Evolutionary conservation across 331 rosid species (phyloP), one percentile per base, ranked within the genome.

Genomic region (Arachis monticola): DNA sequence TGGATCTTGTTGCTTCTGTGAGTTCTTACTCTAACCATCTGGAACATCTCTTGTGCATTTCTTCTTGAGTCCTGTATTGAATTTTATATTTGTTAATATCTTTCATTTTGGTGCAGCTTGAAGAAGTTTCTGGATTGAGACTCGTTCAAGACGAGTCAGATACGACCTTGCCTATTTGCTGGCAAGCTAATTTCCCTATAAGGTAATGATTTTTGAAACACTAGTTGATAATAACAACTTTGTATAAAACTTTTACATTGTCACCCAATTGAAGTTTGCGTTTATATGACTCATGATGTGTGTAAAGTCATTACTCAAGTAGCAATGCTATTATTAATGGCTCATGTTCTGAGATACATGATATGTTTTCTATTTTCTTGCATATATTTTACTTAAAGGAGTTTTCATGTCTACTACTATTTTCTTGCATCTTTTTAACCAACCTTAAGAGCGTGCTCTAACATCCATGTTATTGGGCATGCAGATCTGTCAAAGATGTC

Each of bases 401-500:
- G 51, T n/a, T 17, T 17, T 17, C 7, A 55, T 4, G 74, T 72
- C 5, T 17, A 35, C 40, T 73, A 50, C 22, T 72, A 72, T 35
- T 58, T 66, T 73, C 40, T 50, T 73, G 71, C 70, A 64, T 73
- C 48, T 45, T 66, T 60, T 71, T 60, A 32, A 72, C 68, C 68
- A 32, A 31, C 45, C 65, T 67, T 35, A 38, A 44, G 53, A 57
- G 50, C 74, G 64, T 11, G 55, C 64, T 73, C 31, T 77, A 35
- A 77, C 67, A 32, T 66, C 17, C 47, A 10, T 71, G 62, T 72
- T 74, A 74, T 60, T 60, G 40, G 74, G 64, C 64, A 56, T 45
- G 80, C 85, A 89, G 97, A 81, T 89, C 92, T 74, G 77, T 89
- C 74, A 67, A 72, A 85, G 97, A 91, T 42, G 85, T 87, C 27